These are phyloP conservation scores for Salix arbutifolia DNA, from an alignment of 345 rosid species.

Conservation along the genomic window DNA sequence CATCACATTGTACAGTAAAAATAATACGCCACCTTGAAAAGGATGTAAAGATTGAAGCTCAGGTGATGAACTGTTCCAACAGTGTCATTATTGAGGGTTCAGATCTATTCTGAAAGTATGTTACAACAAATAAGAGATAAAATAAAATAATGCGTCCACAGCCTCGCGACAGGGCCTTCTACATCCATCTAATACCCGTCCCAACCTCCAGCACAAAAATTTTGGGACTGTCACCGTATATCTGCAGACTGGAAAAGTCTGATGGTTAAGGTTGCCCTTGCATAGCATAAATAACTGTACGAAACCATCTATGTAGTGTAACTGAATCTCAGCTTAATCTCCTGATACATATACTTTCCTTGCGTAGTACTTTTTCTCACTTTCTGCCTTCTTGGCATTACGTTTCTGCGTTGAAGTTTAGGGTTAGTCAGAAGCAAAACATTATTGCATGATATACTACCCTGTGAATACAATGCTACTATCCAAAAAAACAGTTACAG, in stretches of 20 bases:
- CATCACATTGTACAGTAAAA: too few species aligned
- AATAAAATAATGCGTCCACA: neutral
- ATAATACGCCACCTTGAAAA: too few species aligned
- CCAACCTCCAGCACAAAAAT: neutral
- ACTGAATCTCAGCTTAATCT: constrained; percentile 25
- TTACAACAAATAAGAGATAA: neutral
- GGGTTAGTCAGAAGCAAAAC: neutral
- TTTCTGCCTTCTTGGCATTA: constrained; percentile 49
- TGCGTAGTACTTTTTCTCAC: constrained; percentile 66
- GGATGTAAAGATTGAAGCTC: neutral
- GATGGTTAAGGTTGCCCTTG: neutral
- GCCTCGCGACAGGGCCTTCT: neutral
- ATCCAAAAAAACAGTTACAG: neutral
- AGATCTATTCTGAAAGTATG: neutral
- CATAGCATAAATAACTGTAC: constrained; percentile 10
- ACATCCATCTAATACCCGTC: neutral
- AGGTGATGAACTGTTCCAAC: neutral
- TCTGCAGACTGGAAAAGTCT: constrained; percentile 10
- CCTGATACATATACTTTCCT: constrained; percentile 54
- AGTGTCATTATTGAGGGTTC: neutral
- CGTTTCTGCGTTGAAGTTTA: constrained; percentile 45
- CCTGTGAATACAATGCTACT: neutral
- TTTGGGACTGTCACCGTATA: neutral
- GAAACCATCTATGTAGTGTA: constrained; percentile 10
- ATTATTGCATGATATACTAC: neutral